Evolutionary conservation across 116 monocot species (phyloP).

Genomic region (Dioscorea cayenensis): DNA sequence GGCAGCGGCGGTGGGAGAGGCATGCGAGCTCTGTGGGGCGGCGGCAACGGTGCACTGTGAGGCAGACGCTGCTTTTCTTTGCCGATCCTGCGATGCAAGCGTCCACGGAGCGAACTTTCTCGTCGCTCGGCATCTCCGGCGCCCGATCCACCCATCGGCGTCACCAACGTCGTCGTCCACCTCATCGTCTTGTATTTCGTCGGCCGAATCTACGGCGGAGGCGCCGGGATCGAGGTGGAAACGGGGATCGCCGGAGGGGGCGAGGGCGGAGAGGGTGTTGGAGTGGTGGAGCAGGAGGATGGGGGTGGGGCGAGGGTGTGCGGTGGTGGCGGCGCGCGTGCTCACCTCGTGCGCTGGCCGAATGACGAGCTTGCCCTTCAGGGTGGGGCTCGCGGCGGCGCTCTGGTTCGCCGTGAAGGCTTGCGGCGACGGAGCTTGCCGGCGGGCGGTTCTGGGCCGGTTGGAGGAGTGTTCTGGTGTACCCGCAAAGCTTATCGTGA

Average conservation of each 20-base stretch:
- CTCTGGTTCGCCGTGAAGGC: constrained; percentile 21
- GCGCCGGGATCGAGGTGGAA: background rate
- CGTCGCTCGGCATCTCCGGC: constrained; percentile 32
- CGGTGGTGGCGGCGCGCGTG: constrained; percentile 9
- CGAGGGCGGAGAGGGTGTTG: constrained; percentile 16
- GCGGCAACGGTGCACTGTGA: constrained; percentile 29
- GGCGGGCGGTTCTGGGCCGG: background rate
- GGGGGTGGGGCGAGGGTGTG: constrained; percentile 10
- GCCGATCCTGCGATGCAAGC: constrained; percentile 32
- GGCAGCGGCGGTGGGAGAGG: background rate
- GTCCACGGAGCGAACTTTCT: constrained; percentile 40
- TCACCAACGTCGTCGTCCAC: background rate
- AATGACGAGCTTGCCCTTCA: constrained; percentile 2
- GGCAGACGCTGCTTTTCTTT: constrained; percentile 32
- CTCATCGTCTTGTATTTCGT: constrained; percentile 4
- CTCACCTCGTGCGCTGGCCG: constrained; percentile 7
- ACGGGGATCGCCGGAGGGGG: background rate
- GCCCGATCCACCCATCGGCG: background rate
- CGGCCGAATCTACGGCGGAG: constrained; percentile 1
- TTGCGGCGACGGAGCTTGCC: background rate
- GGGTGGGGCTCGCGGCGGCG: constrained; percentile 14
- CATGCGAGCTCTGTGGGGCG: constrained; percentile 17
- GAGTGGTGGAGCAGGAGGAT: constrained; percentile 14
- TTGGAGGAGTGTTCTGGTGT: constrained; percentile 40
- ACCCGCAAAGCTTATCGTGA: constrained; percentile 25